These are phyloP conservation scores for Microdochium bolleyi DNA, from an alignment of 2,329 filamentous ascomycete species.

Conservation along the genomic window DNA sequence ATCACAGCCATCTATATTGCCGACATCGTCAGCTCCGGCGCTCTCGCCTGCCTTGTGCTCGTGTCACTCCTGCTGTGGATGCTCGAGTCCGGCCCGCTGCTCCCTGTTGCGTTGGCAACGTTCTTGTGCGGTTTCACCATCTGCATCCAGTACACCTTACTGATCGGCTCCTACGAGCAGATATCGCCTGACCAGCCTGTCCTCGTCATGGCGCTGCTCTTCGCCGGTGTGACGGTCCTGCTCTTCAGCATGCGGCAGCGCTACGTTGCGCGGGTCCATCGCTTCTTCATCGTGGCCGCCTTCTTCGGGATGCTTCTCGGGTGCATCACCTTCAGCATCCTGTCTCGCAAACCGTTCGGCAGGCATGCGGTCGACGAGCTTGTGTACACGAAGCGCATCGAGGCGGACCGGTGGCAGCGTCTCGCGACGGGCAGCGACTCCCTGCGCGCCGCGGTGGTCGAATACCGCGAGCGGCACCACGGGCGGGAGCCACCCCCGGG, in stretches of 20 bases:
- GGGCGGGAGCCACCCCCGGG: constrained; percentile 67
- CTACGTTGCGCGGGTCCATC: constrained; percentile 32
- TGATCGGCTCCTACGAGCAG: constrained; percentile 37
- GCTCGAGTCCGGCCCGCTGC: constrained; percentile 35
- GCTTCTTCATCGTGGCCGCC: constrained; percentile 28
- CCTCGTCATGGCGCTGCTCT: constrained; percentile 28
- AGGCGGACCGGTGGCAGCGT: constrained; percentile 40
- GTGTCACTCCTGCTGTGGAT: constrained; percentile 37
- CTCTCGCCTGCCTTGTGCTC: constrained; percentile 33
- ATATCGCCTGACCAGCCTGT: constrained; percentile 25
- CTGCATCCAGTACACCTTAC: constrained; percentile 24
- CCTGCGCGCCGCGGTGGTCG: constrained; percentile 34
- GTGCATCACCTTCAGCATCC: constrained; percentile 25
- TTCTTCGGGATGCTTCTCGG: constrained; percentile 27
- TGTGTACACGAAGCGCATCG: constrained; percentile 38
- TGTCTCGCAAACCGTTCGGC: constrained; percentile 18
- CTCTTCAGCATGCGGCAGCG: constrained; percentile 33
- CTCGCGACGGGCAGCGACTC: constrained; percentile 38
- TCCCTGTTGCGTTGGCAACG: constrained; percentile 32
- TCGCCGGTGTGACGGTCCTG: constrained; percentile 32
- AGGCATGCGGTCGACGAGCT: constrained; percentile 40
- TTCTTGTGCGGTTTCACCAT: constrained; percentile 31
- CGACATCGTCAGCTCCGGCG: constrained; percentile 39
- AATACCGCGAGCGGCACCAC: constrained; percentile 45
- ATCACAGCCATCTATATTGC: constrained; percentile 38